Evolutionary conservation across 495 filamentous ascomycete species (phyloP), one percentile per base, ranked within the genome.

Genomic region (Copromyces sp.): DNA sequence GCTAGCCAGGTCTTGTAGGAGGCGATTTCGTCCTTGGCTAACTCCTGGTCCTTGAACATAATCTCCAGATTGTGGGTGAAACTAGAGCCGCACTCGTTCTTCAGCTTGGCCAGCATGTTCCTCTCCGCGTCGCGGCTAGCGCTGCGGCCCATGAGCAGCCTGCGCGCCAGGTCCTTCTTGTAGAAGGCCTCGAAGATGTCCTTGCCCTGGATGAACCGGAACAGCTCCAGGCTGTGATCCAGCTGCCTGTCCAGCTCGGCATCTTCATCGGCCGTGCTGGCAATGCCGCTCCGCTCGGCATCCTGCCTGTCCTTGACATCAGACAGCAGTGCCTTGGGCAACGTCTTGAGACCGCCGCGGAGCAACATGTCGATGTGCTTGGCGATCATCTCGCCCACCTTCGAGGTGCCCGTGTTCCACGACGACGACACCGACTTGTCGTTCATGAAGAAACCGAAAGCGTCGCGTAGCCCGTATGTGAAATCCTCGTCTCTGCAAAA

Each of bases 171-270:
- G 77, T 97, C 95, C 73, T 93, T 95, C 85, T 98, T 98, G 86
- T 99, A 99, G 77, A 99, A 98, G 5, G 94, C 95, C 77, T 98
- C 95, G 76, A 99, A 99, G 0, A 97, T 94, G 47, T 94, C 94
- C 79, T 98, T 99, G 32, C 96, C 95, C 78, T 98, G 91, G 72
- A 99, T 93, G 80, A 98, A 98, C 5, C 95, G 89, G 85, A 99
- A 99, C 8, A 99, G 86, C 75, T 98, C 94, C 3, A 99, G 84
- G 12, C 91, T 94, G 78, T 94, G 90, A 74, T 98, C 95, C 39
- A 99, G 85, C 78, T 97, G 95, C 68, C 90, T 87, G 74, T 94
- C 91, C 61, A 99, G 86, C 77, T 97, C 94, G 1, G 90, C 89
- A 77, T 98, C 94, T 80, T 98, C 94, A 74, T 97, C 95, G 40